Evolutionary conservation across 139 green algal genomes (phyloP), one percentile per base, ranked within the genome.

Genomic region (Closterium sp.): DNA sequence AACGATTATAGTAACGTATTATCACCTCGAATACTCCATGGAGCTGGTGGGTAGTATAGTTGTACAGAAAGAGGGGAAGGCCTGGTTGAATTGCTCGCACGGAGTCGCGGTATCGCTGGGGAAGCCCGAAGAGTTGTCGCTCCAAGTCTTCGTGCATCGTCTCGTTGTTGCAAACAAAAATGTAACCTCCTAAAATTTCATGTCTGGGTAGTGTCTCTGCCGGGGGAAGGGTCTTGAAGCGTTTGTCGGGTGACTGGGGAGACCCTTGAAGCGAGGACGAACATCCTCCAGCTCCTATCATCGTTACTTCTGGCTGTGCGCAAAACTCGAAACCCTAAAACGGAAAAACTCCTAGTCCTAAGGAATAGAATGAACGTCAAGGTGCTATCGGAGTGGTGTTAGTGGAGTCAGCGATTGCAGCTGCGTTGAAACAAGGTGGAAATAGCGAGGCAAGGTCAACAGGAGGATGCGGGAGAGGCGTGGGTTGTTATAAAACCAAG

Each of bases 101-200:
- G 22, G 91, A 93, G 85, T 93, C 91, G 21, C 91, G 42, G 91
- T 93, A 93, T 28, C 91, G 85, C 85, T 91, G 85, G 19, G 91
- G 91, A 79, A 93, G 91, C 9, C 90, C 90, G 31, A 91, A 91
- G 9, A 91, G 85, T 86, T 70, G 85, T 22, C 90, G 85, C 90
- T 91, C 88, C 9, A 91, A 84, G 70, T 91, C 45, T 73, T 93
- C 85, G 22, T 93, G 86, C 90, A 93, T 93, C 34, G 90, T 93
- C 28, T 93, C 90, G 50, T 93, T 93, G 85, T 93, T 93, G 28
- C 90, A 93, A 30, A 93, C 90, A 84, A 93, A 93, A 28, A 93
- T 93, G 87, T 93, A 93, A 11, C 90, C 90, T 24, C 90, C 90
- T 24, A 93, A 62, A 9, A 38, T 30, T 62, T 93, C 90, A 31